Conservation (phyloP, 495 filamentous ascomycete species). For the Penicillium cataractarum region DNA sequence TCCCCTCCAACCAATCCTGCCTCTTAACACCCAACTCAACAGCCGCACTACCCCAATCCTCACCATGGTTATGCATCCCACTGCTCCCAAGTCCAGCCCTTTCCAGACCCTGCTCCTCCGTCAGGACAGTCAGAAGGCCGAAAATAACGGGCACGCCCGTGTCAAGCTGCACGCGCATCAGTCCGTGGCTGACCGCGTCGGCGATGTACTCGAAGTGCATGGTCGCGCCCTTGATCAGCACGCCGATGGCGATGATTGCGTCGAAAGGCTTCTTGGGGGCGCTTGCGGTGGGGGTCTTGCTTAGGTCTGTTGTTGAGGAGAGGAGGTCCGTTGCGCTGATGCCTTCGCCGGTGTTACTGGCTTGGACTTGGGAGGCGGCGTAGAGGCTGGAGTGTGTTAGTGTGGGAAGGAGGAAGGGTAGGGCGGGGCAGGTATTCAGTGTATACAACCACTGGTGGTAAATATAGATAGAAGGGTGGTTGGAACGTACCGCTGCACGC, state of each 20-base stretch:
- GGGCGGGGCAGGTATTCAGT: too few species aligned
- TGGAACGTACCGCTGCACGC: slow-evolving; percentile 70
- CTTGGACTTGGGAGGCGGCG: slow-evolving; percentile 84
- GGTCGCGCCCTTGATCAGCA: slow-evolving; percentile 96
- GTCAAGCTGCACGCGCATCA: slow-evolving; percentile 94
- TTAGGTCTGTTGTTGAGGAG: slow-evolving; percentile 66
- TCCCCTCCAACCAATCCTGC: slow-evolving; percentile 51
- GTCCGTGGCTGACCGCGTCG: slow-evolving; percentile 83
- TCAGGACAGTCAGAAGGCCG: slow-evolving; percentile 87
- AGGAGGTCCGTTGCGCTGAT: slow-evolving; percentile 80
- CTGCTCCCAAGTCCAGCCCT: slow-evolving; percentile 74
- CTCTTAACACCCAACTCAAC: slow-evolving; percentile 53
- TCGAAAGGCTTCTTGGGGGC: slow-evolving; percentile 70
- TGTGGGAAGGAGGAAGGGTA: too few species aligned
- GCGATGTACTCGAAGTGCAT: slow-evolving; percentile 99
- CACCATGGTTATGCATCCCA: slow-evolving; percentile 76
- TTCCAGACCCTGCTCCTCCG: slow-evolving; percentile 81
- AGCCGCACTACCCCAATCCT: slow-evolving; percentile 79
- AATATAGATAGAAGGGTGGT: not conserved
- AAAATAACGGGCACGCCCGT: slow-evolving; percentile 87
- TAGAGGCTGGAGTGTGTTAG: slow-evolving; percentile 62
- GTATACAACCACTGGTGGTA: too few species aligned
- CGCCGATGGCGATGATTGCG: slow-evolving; percentile 92
- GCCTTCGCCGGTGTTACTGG: slow-evolving; percentile 57
- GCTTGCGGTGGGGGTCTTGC: slow-evolving; percentile 32